Conservation (phyloP, 345 rosid species). For the Balakata baccata region DNA sequence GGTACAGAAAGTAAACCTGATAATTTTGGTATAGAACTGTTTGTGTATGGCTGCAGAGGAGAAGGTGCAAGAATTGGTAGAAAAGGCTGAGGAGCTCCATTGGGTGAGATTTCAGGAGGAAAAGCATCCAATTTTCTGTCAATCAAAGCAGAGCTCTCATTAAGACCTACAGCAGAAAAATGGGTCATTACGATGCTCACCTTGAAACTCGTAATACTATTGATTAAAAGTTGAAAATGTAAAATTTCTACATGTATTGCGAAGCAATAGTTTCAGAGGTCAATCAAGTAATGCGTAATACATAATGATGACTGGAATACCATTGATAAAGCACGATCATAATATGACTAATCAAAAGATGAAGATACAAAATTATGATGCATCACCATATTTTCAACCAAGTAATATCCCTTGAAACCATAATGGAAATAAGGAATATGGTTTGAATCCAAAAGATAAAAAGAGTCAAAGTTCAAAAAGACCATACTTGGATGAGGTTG, state of each 20-base stretch:
- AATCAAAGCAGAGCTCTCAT: slow-evolving; percentile 18
- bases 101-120: slow-evolving; percentile 69
- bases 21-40: slow-evolving; percentile 64
- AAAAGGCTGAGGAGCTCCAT: slow-evolving; percentile 72
- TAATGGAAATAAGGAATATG: neutral
- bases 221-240: neutral
- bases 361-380: neutral
- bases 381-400: neutral
- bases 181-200: neutral
- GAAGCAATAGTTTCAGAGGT: neutral
- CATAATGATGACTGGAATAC: neutral
- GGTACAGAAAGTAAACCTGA: slow-evolving; percentile 53
- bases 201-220: neutral
- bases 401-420: neutral
- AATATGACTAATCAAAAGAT: neutral
- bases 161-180: slow-evolving; percentile 47
- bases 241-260: neutral
- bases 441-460: too few species aligned
- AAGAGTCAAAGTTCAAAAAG: too few species aligned
- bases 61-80: slow-evolving; percentile 91
- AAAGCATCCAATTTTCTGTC: slow-evolving; percentile 33
- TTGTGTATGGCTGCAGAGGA: slow-evolving; percentile 73
- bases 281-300: neutral
- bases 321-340: neutral
- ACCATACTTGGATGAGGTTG: too few species aligned